Percentiles rank a stretch among this genome's conserved stretches.
These are phyloP conservation scores for Periconia digitata DNA, from an alignment of 2,329 filamentous ascomycete species.

Conservation along the genomic window DNA sequence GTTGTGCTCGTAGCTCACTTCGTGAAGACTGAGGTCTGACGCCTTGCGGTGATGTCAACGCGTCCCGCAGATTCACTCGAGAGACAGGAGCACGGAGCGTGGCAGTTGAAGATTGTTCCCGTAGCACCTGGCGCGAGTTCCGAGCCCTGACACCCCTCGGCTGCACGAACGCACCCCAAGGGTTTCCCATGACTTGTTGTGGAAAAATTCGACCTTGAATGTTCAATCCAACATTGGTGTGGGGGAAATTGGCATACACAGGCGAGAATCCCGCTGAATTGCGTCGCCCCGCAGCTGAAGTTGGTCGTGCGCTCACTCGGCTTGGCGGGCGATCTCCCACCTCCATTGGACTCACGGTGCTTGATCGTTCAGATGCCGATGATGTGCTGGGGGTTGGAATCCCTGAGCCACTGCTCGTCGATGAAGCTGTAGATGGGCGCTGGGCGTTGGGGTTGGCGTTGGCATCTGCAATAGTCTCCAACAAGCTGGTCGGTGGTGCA, in stretches of 20 bases:
- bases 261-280: slow-evolving; percentile 36
- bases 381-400: slow-evolving; percentile 32
- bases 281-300: slow-evolving; percentile 39
- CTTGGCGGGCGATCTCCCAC: slow-evolving; percentile 43
- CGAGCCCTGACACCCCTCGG: slow-evolving; percentile 26
- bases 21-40: slow-evolving; percentile 41
- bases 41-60: slow-evolving; percentile 19
- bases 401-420: slow-evolving; percentile 31
- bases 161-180: slow-evolving; percentile 40
- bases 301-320: slow-evolving; percentile 37
- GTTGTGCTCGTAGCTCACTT: slow-evolving; percentile 37
- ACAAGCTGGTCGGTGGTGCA: slow-evolving; percentile 23
- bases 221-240: slow-evolving; percentile 36
- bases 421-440: slow-evolving; percentile 30
- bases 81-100: slow-evolving; percentile 39
- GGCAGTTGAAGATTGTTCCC: slow-evolving; percentile 43
- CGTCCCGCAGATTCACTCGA: slow-evolving; percentile 38
- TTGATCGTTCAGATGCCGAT: slow-evolving; percentile 28
- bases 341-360: slow-evolving; percentile 31
- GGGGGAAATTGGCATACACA: slow-evolving; percentile 30
- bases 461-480: slow-evolving; percentile 16
- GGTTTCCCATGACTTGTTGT: slow-evolving; percentile 36
- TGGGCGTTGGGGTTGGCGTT: slow-evolving; percentile 20
- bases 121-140: slow-evolving; percentile 37
- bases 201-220: slow-evolving; percentile 36